Evolutionary conservation across 2,329 filamentous ascomycete genomes (phyloP).

Genomic region (Blastomyces gilchristii): DNA sequence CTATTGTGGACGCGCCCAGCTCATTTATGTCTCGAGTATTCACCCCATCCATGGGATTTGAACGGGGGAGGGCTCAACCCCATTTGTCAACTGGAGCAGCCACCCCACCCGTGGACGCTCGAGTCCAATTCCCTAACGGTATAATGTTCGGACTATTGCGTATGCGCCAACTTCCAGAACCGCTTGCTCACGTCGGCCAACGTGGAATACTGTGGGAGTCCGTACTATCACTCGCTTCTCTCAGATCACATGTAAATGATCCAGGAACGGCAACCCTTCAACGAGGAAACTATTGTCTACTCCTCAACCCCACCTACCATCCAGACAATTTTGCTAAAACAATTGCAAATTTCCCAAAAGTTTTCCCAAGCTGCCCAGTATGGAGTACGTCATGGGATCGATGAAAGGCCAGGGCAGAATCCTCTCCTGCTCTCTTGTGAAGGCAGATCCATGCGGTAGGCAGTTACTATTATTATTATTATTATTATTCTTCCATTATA

Average conservation of each 20-base stretch:
- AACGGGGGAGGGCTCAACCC: too few relatives aligned
- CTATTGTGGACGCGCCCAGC: not conserved
- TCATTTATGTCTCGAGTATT: not conserved
- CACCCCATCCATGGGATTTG: too few relatives aligned
- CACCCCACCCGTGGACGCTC: too few relatives aligned
- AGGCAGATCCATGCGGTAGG: too few relatives aligned
- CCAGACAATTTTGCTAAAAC: constrained; percentile 48
- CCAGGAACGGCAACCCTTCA: constrained; percentile 47
- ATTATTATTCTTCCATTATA: too few relatives aligned
- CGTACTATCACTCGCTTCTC: constrained; percentile 39
- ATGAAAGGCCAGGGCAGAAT: constrained; percentile 50
- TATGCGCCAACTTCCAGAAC: too few relatives aligned
- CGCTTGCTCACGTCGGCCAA: constrained; percentile 33
- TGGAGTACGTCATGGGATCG: constrained; percentile 24
- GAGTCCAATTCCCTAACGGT: too few relatives aligned
- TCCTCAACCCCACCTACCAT: constrained; percentile 53
- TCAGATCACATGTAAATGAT: constrained; percentile 37
- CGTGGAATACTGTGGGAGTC: constrained; percentile 41
- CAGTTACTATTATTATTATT: too few relatives aligned
- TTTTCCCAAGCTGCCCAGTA: constrained; percentile 33
- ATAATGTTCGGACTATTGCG: not conserved
- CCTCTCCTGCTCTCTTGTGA: constrained; percentile 42
- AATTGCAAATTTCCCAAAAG: constrained; percentile 50
- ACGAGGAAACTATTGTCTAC: constrained; percentile 62
- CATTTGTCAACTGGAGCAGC: too few relatives aligned